Conservation (phyloP, 1,139 yeast species). For the Blastobotrys aristatus region DNA sequence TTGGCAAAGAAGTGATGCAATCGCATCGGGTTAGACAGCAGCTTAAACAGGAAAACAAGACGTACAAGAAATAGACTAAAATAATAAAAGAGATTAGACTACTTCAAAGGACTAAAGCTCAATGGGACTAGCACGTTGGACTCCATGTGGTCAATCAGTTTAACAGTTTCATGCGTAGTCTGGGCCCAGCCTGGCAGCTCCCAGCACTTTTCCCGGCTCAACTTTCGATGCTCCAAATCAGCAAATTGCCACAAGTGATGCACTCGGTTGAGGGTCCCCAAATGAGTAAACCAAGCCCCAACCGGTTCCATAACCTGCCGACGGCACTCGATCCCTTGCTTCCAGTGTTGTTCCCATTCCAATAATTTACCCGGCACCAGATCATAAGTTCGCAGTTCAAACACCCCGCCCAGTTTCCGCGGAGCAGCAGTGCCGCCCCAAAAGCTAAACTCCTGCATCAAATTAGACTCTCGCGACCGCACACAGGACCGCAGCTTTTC, state of each 20-base stretch:
- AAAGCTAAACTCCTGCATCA: constrained; percentile 41
- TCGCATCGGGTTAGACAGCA: constrained; percentile 9
- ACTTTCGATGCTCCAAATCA: constrained; percentile 40
- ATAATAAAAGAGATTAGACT: constrained; percentile 7
- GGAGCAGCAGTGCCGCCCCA: constrained; percentile 45
- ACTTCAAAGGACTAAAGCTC: constrained; percentile 38
- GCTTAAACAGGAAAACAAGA: constrained; percentile 5
- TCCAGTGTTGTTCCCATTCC: constrained; percentile 43
- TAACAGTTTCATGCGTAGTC: constrained; percentile 42
- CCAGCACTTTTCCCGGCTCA: constrained; percentile 41
- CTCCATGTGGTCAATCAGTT: constrained; percentile 38
- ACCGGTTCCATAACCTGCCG: constrained; percentile 44
- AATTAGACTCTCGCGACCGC: constrained; percentile 34
- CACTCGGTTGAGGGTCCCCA: constrained; percentile 39
- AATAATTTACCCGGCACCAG: constrained; percentile 38
- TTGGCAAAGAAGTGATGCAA: constrained; percentile 18
- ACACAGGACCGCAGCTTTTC: constrained; percentile 32
- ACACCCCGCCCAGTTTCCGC: constrained; percentile 40
- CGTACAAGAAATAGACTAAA: constrained; percentile 7
- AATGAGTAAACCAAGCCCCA: constrained; percentile 43
- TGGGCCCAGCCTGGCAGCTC: constrained; percentile 43
- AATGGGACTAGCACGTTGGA: constrained; percentile 39
- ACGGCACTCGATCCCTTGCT: constrained; percentile 40
- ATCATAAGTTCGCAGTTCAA: constrained; percentile 40
- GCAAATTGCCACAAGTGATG: constrained; percentile 44